Conservation (phyloP, 345 rosid species). For the Dipteronia dyeriana region DNA sequence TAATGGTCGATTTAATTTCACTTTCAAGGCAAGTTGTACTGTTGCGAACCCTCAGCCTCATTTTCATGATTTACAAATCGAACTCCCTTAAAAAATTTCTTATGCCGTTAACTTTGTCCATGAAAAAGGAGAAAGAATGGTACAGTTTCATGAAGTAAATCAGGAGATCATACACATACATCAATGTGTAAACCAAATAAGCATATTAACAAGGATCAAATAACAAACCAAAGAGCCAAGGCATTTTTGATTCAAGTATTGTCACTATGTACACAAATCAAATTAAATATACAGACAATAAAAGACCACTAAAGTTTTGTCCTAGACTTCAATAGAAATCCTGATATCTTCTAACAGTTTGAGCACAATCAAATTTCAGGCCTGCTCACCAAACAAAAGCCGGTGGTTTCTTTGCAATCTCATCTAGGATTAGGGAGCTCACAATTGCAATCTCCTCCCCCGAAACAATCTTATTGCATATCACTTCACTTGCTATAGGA, state of each 20-base stretch:
- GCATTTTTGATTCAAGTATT: not conserved
- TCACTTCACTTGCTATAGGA: not conserved
- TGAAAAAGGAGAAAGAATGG: too few relatives aligned
- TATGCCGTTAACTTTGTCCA: too few relatives aligned
- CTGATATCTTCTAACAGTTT: not conserved
- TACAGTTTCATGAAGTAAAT: not conserved
- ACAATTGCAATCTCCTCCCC: not conserved
- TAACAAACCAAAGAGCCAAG: not conserved
- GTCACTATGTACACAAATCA: constrained; percentile 12
- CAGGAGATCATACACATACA: too few relatives aligned
- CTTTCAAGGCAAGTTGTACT: too few relatives aligned
- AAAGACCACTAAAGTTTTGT: not conserved
- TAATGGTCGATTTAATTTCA: too few relatives aligned
- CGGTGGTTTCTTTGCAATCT: not conserved
- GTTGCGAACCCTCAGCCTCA: too few relatives aligned
- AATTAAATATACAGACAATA: constrained; percentile 16
- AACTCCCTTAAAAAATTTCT: too few relatives aligned
- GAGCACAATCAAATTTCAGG: not conserved
- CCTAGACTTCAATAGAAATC: not conserved
- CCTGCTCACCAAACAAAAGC: not conserved
- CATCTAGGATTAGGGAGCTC: not conserved
- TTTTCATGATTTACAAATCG: too few relatives aligned
- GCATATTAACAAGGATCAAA: not conserved
- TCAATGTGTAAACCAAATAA: not conserved
- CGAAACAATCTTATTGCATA: not conserved